Percentiles rank a stretch among this genome's conserved stretches.
These are phyloP conservation scores for Candida suzukii DNA, from an alignment of 805 yeast genomes.

Conservation along the genomic window DNA sequence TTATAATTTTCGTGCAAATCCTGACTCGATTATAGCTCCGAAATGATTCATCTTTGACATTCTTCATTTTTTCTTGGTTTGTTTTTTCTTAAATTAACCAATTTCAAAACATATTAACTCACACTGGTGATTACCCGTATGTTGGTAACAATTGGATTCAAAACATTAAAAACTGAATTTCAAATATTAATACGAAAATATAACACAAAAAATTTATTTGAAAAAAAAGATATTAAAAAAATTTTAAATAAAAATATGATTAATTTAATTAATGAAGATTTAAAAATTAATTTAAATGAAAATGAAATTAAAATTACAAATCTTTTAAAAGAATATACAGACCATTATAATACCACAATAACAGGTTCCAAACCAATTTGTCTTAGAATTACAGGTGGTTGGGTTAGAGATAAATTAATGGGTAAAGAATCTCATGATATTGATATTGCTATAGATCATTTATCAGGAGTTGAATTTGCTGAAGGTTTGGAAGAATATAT, in stretches of 20 bases:
- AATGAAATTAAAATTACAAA: conserved; percentile 18
- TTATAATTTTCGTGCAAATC: no score
- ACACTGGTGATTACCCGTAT: background rate
- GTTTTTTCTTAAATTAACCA: no score
- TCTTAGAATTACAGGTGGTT: conserved; percentile 89
- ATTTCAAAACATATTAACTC: no score
- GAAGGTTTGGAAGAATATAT: conserved; percentile 48
- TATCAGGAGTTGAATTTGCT: conserved; percentile 87
- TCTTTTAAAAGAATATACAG: conserved; percentile 19
- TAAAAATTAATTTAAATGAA: conserved; percentile 12
- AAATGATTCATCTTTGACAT: no score
- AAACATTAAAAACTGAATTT: background rate
- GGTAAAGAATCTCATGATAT: conserved; percentile 79
- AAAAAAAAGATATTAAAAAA: background rate
- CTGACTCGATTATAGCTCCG: no score
- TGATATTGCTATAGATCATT: conserved; percentile 81
- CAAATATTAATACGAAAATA: background rate
- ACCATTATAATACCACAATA: conserved; percentile 12
- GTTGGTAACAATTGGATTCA: background rate
- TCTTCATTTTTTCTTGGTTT: no score
- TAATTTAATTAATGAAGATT: background rate
- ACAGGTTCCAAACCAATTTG: conserved; percentile 14
- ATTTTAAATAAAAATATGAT: background rate
- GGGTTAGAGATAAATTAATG: conserved; percentile 93
- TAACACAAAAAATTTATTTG: background rate